Percentiles rank a stretch among this genome's conserved stretches.
These are phyloP conservation scores for Mycena belliarum DNA, from an alignment of 768 basidiomycete species.

Conservation along the genomic window DNA sequence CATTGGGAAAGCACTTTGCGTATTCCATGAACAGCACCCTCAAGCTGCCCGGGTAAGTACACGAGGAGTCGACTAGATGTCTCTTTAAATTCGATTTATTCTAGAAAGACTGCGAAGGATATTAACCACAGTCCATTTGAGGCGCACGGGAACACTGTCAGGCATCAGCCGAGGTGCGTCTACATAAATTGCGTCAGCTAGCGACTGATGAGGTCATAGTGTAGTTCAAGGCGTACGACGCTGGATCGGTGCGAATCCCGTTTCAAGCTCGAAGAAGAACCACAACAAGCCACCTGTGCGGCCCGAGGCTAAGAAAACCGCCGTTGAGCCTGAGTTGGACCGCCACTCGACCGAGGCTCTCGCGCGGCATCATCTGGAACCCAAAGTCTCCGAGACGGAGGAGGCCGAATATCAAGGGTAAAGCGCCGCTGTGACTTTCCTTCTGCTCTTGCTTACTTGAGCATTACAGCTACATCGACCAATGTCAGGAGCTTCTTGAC, in stretches of 20 bases:
- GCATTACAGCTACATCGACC: slow-evolving; percentile 65
- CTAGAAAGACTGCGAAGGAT: slow-evolving; percentile 69
- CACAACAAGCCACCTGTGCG: slow-evolving; percentile 37
- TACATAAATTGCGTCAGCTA: not conserved
- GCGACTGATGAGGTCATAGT: slow-evolving; percentile 35
- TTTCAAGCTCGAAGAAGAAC: slow-evolving; percentile 41
- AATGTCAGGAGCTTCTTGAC: slow-evolving; percentile 66
- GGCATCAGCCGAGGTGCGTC: slow-evolving; percentile 37
- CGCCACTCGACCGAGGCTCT: slow-evolving; percentile 58
- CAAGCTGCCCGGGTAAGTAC: slow-evolving; percentile 74
- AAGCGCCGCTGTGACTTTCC: slow-evolving; percentile 19
- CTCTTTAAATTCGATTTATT: not conserved
- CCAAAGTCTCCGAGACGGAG: slow-evolving; percentile 63
- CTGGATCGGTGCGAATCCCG: slow-evolving; percentile 67
- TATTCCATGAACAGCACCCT: slow-evolving; percentile 91
- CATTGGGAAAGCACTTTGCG: slow-evolving; percentile 85
- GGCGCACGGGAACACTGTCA: slow-evolving; percentile 47
- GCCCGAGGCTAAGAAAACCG: slow-evolving; percentile 37
- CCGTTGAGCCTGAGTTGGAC: slow-evolving; percentile 35
- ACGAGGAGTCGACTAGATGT: not conserved
- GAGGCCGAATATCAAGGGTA: slow-evolving; percentile 74
- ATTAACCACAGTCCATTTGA: slow-evolving; percentile 77
- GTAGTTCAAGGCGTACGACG: slow-evolving; percentile 77
- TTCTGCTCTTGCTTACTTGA: not conserved
- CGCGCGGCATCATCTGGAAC: slow-evolving; percentile 59